These are phyloP conservation scores for Trypanosoma cruzi DNA, from an alignment of 208 protist species.

Conservation along the genomic window DNA sequence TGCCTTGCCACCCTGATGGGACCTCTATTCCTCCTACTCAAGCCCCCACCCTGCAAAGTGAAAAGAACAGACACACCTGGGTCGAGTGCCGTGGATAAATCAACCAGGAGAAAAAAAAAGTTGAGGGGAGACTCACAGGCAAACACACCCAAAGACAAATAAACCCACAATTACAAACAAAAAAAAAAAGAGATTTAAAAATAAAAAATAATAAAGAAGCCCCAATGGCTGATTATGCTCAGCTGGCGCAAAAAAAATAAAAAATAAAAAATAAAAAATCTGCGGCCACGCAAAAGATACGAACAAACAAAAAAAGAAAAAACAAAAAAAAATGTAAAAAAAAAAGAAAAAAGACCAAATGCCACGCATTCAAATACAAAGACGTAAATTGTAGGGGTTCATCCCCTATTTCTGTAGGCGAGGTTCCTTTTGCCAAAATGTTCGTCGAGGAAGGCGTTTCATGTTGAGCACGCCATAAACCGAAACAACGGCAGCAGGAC, in stretches of 20 bases:
- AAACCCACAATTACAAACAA: slow-evolving; percentile 23
- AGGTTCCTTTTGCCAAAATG: slow-evolving; percentile 21
- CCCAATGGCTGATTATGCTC: too few relatives aligned
- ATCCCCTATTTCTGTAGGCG: not conserved
- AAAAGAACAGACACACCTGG: too few relatives aligned
- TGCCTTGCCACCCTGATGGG: too few relatives aligned
- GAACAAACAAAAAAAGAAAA: slow-evolving; percentile 16
- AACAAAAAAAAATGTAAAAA: slow-evolving; percentile 14
- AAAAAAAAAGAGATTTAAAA: not conserved
- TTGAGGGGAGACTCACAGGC: not conserved
- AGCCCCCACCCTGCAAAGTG: too few relatives aligned
- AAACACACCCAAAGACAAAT: slow-evolving; percentile 14
- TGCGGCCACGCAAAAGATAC: not conserved
- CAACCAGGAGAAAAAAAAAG: not conserved
- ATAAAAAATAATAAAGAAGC: slow-evolving; percentile 2
- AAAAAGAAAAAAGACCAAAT: slow-evolving; percentile 15
- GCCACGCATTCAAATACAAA: too few relatives aligned
- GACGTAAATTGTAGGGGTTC: too few relatives aligned
- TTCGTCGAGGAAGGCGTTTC: slow-evolving; percentile 16
- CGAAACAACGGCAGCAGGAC: not conserved
- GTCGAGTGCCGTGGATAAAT: too few relatives aligned
- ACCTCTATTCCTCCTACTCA: too few relatives aligned
- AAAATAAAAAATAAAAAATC: slow-evolving; percentile 4
- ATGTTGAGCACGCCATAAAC: not conserved
- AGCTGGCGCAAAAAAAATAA: slow-evolving; percentile 12